These are phyloP conservation scores for Cenchrus purpureus DNA, from an alignment of 176 grass and related monocot genomes.

Conservation along the genomic window DNA sequence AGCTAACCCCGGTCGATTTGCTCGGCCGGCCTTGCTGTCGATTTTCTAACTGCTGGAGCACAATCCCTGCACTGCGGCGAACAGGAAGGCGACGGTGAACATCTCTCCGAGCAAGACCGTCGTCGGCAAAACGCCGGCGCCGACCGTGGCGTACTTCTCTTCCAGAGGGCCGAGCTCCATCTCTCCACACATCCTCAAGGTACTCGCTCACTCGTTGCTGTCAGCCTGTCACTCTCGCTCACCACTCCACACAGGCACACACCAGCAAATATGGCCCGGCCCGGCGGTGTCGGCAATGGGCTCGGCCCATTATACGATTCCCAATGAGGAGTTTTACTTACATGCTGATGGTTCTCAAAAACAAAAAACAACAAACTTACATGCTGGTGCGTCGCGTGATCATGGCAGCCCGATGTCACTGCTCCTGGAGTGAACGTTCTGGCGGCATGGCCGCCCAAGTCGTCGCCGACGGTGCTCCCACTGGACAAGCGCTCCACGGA, in stretches of 20 bases:
- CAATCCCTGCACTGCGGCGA: not conserved
- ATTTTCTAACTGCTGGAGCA: not conserved
- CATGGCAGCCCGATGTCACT: slow-evolving; percentile 75
- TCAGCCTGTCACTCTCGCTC: too few relatives aligned
- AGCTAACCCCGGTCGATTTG: not conserved
- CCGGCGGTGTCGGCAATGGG: not conserved
- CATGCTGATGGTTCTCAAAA: too few relatives aligned
- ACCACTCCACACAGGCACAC: too few relatives aligned
- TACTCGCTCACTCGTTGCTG: not conserved
- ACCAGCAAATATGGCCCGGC: not conserved
- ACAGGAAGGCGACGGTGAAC: slow-evolving; percentile 44
- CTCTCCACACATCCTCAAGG: slow-evolving; percentile 86
- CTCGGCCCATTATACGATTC: not conserved
- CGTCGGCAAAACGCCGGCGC: slow-evolving; percentile 63
- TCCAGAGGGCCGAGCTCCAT: slow-evolving; percentile 82
- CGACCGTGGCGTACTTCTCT: slow-evolving; percentile 76
- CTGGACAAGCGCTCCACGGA: slow-evolving; percentile 56
- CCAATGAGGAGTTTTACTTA: too few relatives aligned
- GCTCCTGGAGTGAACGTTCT: slow-evolving; percentile 87
- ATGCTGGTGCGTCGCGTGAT: too few relatives aligned
- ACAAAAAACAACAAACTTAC: too few relatives aligned
- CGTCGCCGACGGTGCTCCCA: slow-evolving; percentile 70
- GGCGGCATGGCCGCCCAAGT: slow-evolving; percentile 75
- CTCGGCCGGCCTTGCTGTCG: not conserved
- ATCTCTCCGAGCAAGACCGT: slow-evolving; percentile 55